phyloP scores from a whole-genome alignment of 345 rosid genomes.

The Geranium brycei region DNA sequence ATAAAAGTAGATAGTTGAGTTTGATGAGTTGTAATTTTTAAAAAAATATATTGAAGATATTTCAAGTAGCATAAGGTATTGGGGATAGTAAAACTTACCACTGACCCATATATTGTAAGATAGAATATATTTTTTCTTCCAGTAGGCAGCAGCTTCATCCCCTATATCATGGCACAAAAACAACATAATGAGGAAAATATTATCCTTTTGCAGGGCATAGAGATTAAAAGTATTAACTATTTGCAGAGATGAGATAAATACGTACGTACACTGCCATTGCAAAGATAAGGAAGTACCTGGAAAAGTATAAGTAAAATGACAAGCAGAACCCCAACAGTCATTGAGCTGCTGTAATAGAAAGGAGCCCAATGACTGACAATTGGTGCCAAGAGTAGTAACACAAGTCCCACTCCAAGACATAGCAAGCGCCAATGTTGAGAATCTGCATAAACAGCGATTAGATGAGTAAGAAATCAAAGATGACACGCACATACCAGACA shows the following conservation, averaged over 20 bases:
- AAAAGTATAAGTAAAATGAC: slow-evolving; percentile 63
- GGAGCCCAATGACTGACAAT: slow-evolving; percentile 84
- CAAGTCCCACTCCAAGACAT: slow-evolving; percentile 52
- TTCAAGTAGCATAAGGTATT: background rate
- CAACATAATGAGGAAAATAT: background rate
- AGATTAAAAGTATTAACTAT: background rate
- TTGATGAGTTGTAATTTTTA: slow-evolving; percentile 7
- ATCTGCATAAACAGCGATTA: slow-evolving; percentile 29
- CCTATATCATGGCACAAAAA: slow-evolving; percentile 24
- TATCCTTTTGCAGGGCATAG: background rate
- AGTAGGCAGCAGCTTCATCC: slow-evolving; percentile 63
- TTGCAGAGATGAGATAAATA: background rate
- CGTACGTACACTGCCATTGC: background rate
- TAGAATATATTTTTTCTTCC: slow-evolving; percentile 58
- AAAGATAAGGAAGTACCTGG: slow-evolving; percentile 42
- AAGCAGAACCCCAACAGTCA: slow-evolving; percentile 84
- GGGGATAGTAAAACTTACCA: slow-evolving; percentile 33
- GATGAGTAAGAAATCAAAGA: background rate
- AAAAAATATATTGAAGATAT: background rate
- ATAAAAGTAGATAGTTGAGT: too few relatives aligned
- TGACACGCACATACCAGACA: background rate
- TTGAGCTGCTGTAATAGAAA: slow-evolving; percentile 80
- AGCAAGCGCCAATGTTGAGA: slow-evolving; percentile 67
- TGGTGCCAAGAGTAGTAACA: slow-evolving; percentile 57
- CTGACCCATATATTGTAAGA: slow-evolving; percentile 54